Evolutionary conservation across 163 green algal species (phyloP).

Genomic region (Prototheca wickerhamii): DNA sequence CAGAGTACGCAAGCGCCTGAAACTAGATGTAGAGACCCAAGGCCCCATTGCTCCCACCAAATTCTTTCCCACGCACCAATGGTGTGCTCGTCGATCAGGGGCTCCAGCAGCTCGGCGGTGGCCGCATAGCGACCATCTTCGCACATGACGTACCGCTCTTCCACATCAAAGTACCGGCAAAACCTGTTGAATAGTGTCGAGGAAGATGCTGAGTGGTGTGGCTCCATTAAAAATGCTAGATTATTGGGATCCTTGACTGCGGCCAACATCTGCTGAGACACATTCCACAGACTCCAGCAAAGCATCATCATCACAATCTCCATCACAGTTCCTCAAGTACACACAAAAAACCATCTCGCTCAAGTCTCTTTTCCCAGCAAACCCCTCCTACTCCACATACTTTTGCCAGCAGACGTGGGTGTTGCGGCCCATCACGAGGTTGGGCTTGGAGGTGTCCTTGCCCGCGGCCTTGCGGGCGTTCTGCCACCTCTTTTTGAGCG

Average conservation of each 20-base stretch:
- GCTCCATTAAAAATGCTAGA: too few relatives aligned
- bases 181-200: slow-evolving; percentile 16
- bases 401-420: slow-evolving; percentile 63
- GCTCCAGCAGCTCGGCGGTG: slow-evolving; percentile 30
- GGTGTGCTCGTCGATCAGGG: slow-evolving; percentile 60
- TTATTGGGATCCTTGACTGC: background rate
- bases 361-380: slow-evolving; percentile 11
- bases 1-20: background rate
- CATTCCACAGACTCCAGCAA: too few relatives aligned
- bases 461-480: slow-evolving; percentile 17
- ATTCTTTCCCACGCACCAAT: slow-evolving; percentile 31
- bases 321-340: background rate
- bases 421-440: slow-evolving; percentile 55
- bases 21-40: background rate
- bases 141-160: slow-evolving; percentile 44
- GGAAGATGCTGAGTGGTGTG: background rate
- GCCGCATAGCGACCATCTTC: slow-evolving; percentile 38
- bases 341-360: too few relatives aligned
- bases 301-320: too few relatives aligned
- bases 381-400: slow-evolving; percentile 5
- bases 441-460: slow-evolving; percentile 43
- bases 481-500: slow-evolving; percentile 59
- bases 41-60: background rate
- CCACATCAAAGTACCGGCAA: slow-evolving; percentile 60
- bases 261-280: background rate